Percentiles rank a stretch among this genome's conserved stretches.
Evolutionary conservation across 2,329 filamentous ascomycete genomes (phyloP).

Genomic region (Alternaria incomplexa): DNA sequence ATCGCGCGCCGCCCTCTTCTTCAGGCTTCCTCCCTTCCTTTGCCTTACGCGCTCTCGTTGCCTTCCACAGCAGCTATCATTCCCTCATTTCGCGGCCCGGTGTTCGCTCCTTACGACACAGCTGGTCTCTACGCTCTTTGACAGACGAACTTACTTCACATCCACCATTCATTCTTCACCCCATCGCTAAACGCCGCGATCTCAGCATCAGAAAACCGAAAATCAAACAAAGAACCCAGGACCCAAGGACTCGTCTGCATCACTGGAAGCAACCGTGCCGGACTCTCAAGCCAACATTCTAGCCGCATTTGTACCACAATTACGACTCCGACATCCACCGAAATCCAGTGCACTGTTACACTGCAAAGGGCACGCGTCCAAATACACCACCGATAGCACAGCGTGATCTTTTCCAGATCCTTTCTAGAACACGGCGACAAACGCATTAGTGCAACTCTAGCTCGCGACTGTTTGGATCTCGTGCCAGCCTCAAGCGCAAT

Average conservation of each 20-base stretch:
- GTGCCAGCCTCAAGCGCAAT: constrained; percentile 34
- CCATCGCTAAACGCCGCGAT: constrained; percentile 37
- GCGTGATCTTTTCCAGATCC: constrained; percentile 27
- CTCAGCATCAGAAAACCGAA: constrained; percentile 26
- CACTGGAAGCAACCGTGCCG: constrained; percentile 11
- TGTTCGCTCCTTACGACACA: constrained; percentile 51
- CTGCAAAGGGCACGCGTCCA: constrained; percentile 32
- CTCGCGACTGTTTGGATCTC: constrained; percentile 25
- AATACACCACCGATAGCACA: constrained; percentile 28
- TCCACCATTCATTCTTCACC: constrained; percentile 20
- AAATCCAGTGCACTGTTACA: constrained; percentile 32
- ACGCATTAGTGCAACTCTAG: constrained; percentile 23
- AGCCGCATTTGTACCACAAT: constrained; percentile 37
- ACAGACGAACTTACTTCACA: constrained; percentile 36
- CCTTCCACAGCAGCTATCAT: constrained; percentile 31
- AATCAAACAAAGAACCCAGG: constrained; percentile 13
- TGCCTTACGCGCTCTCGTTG: constrained; percentile 30
- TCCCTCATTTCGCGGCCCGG: constrained; percentile 40
- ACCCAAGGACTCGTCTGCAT: constrained; percentile 10
- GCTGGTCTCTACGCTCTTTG: constrained; percentile 47
- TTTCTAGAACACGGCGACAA: constrained; percentile 29
- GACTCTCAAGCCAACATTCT: constrained; percentile 17
- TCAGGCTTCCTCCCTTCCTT: constrained; percentile 35
- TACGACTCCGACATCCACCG: constrained; percentile 27
- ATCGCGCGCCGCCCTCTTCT: constrained; percentile 21